These are phyloP conservation scores for Colletotrichum salicis DNA, from an alignment of 2,329 filamentous ascomycete species.

Conservation along the genomic window DNA sequence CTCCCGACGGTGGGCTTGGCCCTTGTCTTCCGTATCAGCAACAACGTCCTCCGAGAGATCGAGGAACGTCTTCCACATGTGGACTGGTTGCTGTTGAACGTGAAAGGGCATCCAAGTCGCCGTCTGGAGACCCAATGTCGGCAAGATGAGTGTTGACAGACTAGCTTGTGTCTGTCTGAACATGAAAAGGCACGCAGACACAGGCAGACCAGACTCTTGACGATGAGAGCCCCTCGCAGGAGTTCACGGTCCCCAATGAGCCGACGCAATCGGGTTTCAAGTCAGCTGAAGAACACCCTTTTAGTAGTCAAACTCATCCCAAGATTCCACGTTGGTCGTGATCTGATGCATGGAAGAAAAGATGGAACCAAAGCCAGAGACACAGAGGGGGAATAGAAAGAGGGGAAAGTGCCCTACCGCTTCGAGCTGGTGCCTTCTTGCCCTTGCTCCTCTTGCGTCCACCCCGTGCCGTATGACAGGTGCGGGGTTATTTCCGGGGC, in stretches of 20 bases:
- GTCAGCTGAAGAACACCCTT: background rate
- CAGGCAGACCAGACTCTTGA: background rate
- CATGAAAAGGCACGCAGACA: background rate
- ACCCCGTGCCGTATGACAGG: conserved; percentile 5
- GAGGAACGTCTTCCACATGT: background rate
- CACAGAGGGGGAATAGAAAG: background rate
- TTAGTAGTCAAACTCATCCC: background rate
- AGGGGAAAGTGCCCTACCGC: background rate
- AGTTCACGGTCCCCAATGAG: background rate
- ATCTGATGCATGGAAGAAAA: conserved; percentile 1
- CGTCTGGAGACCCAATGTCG: background rate
- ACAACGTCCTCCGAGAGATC: conserved; percentile 4
- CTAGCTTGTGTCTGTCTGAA: background rate
- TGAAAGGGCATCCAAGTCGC: background rate
- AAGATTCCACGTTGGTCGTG: conserved; percentile 1
- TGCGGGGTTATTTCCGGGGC: conserved; percentile 23
- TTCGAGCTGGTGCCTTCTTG: background rate
- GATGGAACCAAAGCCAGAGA: conserved; percentile 3
- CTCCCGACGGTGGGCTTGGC: background rate
- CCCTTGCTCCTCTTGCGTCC: background rate
- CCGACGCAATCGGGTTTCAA: background rate
- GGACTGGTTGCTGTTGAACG: background rate
- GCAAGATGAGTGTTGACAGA: background rate
- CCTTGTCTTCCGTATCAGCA: conserved; percentile 20
- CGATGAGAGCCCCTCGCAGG: background rate